Conservation (phyloP, 2,329 filamentous ascomycete species). For the Fusarium domesticum region DNA sequence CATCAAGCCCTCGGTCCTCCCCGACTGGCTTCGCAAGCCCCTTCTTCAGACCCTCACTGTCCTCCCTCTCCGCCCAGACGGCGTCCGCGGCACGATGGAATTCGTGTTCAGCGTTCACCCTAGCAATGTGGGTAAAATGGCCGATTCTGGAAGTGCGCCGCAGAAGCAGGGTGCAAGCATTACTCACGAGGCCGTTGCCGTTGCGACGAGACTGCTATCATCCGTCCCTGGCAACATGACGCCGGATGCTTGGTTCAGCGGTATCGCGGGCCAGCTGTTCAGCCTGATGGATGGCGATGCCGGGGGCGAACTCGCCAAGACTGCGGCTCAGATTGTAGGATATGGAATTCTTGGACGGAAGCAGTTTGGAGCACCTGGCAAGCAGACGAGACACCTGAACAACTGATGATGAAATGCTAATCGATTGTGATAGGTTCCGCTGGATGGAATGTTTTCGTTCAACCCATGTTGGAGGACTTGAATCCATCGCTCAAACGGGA, state of each 20-base stretch:
- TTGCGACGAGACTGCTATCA: conserved; percentile 60
- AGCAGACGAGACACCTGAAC: background rate
- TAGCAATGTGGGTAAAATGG: conserved; percentile 41
- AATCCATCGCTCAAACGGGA: conserved; percentile 39
- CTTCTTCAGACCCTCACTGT: conserved; percentile 57
- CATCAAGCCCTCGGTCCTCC: conserved; percentile 58
- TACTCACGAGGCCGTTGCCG: conserved; percentile 64
- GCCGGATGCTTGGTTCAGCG: conserved; percentile 57
- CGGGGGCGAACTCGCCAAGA: conserved; percentile 36
- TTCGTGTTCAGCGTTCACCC: conserved; percentile 70
- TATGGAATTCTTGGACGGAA: conserved; percentile 65
- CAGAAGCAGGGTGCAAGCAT: conserved; percentile 61
- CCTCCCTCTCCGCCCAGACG: conserved; percentile 59
- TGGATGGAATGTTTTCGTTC: conserved; percentile 62
- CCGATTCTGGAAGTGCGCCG: conserved; percentile 39
- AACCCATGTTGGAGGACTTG: conserved; percentile 53
- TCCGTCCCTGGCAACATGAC: conserved; percentile 54
- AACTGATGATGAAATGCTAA: background rate
- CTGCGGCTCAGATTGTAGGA: conserved; percentile 38
- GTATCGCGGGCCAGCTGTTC: conserved; percentile 60
- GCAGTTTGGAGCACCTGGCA: conserved; percentile 61
- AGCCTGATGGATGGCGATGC: conserved; percentile 56
- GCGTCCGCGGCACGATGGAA: conserved; percentile 65
- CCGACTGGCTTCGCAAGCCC: conserved; percentile 56
- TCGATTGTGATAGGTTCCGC: conserved; percentile 40